phyloP scores from a whole-genome alignment of 2,329 filamentous ascomycete species.

The Rhinocladiella mackenziei region DNA sequence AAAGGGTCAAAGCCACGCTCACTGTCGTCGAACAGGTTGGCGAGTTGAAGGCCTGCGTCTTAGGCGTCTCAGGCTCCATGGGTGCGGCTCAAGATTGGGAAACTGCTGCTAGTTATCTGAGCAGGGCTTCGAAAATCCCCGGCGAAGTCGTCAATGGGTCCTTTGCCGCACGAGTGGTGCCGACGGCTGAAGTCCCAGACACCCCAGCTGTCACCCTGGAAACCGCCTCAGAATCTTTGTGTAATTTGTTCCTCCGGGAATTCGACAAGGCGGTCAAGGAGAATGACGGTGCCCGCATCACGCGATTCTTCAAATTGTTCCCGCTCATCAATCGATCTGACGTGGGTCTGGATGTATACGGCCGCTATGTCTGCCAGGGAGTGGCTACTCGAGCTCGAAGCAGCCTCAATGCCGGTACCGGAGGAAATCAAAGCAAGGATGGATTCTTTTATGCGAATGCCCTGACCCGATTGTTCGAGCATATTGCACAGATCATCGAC shows the following conservation, averaged over 20 bases:
- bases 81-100: conserved; percentile 98
- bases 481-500: conserved; percentile 95
- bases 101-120: conserved; percentile 84
- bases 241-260: conserved; percentile 84
- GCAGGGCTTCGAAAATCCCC: conserved; percentile 76
- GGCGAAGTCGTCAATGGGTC: conserved; percentile 72
- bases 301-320: conserved; percentile 96
- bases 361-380: conserved; percentile 90
- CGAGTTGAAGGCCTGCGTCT: conserved; percentile 92
- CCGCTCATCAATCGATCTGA: conserved; percentile 86
- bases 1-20: conserved; percentile 82
- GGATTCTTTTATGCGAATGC: conserved; percentile 88
- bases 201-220: conserved; percentile 82
- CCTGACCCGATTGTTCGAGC: conserved; percentile 88
- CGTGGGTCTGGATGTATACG: conserved; percentile 89
- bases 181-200: conserved; percentile 92
- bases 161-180: conserved; percentile 89
- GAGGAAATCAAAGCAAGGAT: conserved; percentile 61
- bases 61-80: conserved; percentile 94
- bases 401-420: conserved; percentile 68
- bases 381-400: conserved; percentile 78
- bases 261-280: conserved; percentile 89
- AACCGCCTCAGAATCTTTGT: conserved; percentile 81
- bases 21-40: conserved; percentile 92
- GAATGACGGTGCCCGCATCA: conserved; percentile 83